These are phyloP conservation scores for Aspergillus glaucus DNA, from an alignment of 2,329 filamentous ascomycete species.

Conservation along the genomic window DNA sequence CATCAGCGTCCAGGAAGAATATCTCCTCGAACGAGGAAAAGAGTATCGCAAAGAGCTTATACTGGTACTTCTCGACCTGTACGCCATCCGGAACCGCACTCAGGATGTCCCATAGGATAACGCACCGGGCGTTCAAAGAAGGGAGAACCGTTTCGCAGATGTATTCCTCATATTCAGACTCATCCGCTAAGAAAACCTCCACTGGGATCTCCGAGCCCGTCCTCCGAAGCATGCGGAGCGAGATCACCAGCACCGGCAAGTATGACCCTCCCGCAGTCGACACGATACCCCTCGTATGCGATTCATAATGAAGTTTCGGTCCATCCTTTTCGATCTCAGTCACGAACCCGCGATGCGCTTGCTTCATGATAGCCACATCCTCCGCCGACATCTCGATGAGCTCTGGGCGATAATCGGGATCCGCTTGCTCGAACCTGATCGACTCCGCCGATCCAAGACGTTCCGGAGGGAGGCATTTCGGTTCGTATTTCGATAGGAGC, in stretches of 20 bases:
- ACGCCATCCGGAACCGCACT: slow-evolving; percentile 19
- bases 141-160: slow-evolving; percentile 41
- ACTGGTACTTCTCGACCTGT: slow-evolving; percentile 40
- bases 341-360: slow-evolving; percentile 31
- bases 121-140: slow-evolving; percentile 36
- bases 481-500: slow-evolving; percentile 25
- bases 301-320: slow-evolving; percentile 27
- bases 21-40: slow-evolving; percentile 47
- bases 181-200: slow-evolving; percentile 40
- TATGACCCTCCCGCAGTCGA: slow-evolving; percentile 42
- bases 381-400: slow-evolving; percentile 21
- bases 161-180: slow-evolving; percentile 36
- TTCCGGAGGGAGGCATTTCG: slow-evolving; percentile 23
- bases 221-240: slow-evolving; percentile 40
- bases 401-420: slow-evolving; percentile 24
- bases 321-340: slow-evolving; percentile 19
- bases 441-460: slow-evolving; percentile 20
- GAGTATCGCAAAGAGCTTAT: slow-evolving; percentile 45
- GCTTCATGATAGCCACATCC: slow-evolving; percentile 27
- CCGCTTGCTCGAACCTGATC: slow-evolving; percentile 21
- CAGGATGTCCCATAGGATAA: slow-evolving; percentile 41
- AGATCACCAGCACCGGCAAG: slow-evolving; percentile 39
- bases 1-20: slow-evolving; percentile 45
- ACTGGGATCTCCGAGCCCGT: slow-evolving; percentile 40
- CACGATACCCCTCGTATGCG: slow-evolving; percentile 38